Conservation (phyloP, 2,329 filamentous ascomycete species). For the Colletotrichum cuscutae region DNA sequence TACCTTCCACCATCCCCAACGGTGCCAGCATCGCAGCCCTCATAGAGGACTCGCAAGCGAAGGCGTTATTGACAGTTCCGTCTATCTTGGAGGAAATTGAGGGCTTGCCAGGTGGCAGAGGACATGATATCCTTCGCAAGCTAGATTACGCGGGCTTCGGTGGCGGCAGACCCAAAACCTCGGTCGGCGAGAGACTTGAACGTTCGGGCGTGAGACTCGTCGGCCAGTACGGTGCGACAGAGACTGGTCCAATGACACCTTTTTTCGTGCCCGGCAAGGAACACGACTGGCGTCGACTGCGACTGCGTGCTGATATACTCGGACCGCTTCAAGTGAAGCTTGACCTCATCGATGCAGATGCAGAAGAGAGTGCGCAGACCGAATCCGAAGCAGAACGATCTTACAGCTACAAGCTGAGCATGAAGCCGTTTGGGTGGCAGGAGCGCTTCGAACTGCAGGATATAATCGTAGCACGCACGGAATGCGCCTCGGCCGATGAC, state of each 20-base stretch:
- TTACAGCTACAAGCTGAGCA: slow-evolving; percentile 36
- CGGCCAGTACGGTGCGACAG: slow-evolving; percentile 49
- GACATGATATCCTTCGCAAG: slow-evolving; percentile 28
- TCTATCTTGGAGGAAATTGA: slow-evolving; percentile 47
- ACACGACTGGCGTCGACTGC: slow-evolving; percentile 46
- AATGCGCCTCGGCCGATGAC: too few relatives aligned
- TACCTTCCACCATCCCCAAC: slow-evolving; percentile 42
- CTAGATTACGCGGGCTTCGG: slow-evolving; percentile 45
- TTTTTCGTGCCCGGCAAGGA: slow-evolving; percentile 43
- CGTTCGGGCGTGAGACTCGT: slow-evolving; percentile 42
- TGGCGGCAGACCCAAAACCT: slow-evolving; percentile 43
- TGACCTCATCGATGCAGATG: too few relatives aligned
- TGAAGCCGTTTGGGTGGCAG: background rate
- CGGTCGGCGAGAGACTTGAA: slow-evolving; percentile 39
- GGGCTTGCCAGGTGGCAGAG: slow-evolving; percentile 19
- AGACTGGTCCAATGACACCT: slow-evolving; percentile 46
- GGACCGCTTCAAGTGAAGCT: too few relatives aligned
- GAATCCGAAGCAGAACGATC: slow-evolving; percentile 35
- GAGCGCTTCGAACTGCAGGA: too few relatives aligned
- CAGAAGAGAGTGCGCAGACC: too few relatives aligned
- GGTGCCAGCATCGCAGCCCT: slow-evolving; percentile 40
- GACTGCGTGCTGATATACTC: slow-evolving; percentile 43
- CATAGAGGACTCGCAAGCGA: slow-evolving; percentile 36
- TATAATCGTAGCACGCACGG: too few relatives aligned
- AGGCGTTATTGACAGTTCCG: slow-evolving; percentile 47